Percentiles rank a stretch among this genome's conserved stretches.
phyloP scores from a whole-genome alignment of 176 grass and related monocot genomes.

The Coix lacrymajobi region DNA sequence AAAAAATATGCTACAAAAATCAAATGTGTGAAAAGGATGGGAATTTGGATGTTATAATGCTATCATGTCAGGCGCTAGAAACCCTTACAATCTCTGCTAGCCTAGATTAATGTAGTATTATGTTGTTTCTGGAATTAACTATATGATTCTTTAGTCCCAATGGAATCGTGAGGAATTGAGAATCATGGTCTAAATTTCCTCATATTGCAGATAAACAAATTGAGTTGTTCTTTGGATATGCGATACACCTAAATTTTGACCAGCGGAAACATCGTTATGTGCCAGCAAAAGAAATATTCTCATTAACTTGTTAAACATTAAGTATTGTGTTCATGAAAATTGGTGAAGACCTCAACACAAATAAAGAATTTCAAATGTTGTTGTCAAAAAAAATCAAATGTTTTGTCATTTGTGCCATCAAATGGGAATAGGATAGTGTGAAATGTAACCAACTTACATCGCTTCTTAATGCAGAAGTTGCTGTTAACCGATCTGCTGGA shows the following conservation, averaged over 20 bases:
- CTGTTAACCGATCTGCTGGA: conserved; percentile 73
- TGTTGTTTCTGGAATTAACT: not conserved
- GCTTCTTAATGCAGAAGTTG: conserved; percentile 59
- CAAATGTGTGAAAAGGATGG: not conserved
- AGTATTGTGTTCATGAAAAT: not conserved
- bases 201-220: conserved; percentile 9
- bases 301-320: not conserved
- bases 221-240: not conserved
- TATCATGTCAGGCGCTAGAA: not conserved
- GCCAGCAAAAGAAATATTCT: not conserved
- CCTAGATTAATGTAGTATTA: not conserved
- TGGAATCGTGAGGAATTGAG: not conserved
- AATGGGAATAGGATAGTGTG: not conserved
- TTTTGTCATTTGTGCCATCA: not conserved
- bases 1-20: conserved; percentile 1
- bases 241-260: conserved; percentile 6
- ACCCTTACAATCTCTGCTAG: not conserved
- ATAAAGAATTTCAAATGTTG: not conserved
- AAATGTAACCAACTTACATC: conserved; percentile 58
- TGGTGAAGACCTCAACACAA: conserved; percentile 5
- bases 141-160: conserved; percentile 15
- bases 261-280: not conserved
- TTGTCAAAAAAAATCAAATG: too few relatives aligned
- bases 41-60: not conserved
- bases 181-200: not conserved